phyloP scores from a whole-genome alignment of 306 rosid genomes.

The Malus asiatica region DNA sequence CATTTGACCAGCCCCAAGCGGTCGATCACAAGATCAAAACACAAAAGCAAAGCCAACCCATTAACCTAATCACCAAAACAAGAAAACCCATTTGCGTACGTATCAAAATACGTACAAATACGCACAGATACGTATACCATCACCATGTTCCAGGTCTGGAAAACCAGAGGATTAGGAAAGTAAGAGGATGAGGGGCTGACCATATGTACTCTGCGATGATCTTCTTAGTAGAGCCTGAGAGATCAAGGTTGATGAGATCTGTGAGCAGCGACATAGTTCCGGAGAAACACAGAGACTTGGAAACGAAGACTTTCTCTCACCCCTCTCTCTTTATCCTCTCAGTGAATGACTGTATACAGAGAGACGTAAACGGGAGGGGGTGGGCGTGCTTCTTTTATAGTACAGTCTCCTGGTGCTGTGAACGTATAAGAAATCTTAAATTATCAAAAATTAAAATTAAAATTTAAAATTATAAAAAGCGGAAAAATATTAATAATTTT shows the following conservation, averaged over 20 bases:
- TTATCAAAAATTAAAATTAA: background rate
- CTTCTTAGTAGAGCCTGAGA: conserved; percentile 32
- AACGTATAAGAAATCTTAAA: background rate
- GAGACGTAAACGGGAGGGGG: background rate
- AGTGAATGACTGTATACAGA: background rate
- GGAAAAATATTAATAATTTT: background rate
- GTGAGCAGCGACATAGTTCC: conserved; percentile 29
- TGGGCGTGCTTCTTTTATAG: conserved; percentile 9
- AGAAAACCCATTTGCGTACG: background rate
- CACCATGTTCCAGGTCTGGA: background rate
- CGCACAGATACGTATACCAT: background rate
- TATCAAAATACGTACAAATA: background rate
- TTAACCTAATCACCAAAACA: background rate
- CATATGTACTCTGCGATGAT: conserved; percentile 47
- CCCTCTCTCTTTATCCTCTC: background rate
- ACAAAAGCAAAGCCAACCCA: background rate
- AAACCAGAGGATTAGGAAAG: background rate
- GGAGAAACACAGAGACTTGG: background rate
- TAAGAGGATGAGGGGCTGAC: conserved; percentile 1
- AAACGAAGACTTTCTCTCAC: background rate
- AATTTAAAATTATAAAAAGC: no score
- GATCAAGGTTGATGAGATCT: conserved; percentile 38
- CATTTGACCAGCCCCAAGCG: background rate
- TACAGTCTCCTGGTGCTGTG: background rate
- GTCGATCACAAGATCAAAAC: background rate